Base-by-base conservation (phyloP, 2,329 filamentous ascomycete species). In the Lasiodiplodia citricola region DNA sequence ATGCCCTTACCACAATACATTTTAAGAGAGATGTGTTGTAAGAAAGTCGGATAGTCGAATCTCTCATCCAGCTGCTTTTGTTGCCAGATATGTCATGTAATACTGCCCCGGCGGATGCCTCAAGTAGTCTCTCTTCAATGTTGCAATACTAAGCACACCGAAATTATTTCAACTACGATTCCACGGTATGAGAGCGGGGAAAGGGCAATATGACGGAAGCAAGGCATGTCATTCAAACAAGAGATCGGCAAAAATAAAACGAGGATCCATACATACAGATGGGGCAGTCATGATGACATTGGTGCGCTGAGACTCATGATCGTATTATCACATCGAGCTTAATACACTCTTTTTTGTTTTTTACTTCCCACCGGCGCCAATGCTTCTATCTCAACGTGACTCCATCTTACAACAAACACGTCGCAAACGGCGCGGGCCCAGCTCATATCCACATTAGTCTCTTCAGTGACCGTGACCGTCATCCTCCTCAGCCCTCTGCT, bases 391-490 rank as follows among this genome's bases (percentile, higher is more conserved):
- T 47, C 44, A n/a, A 25, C 47, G 35, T 25, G 38, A 14, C 4
- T 23, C 41, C 63, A 56, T 56, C 63, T 31, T 47, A 66, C 63
- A 55, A n/a, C 58, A 50, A 41, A 58, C 16, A 47, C 25, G 18
- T 18, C 62, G 38, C 50, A 18, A 52, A 16, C 16, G 50, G 35
- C 51, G 1, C 31, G 31, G 28, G 13, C 63, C 38, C 52, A 37
- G 44, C 51, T 57, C 18, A 31, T 47, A 37, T 47, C 25, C 31
- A 16, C 16, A 21, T 21, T 28, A 47, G 21, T 31, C 38, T 16
- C 21, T 31, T 60, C 77, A 96, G 84, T 97, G 93, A 67, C 91
- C 93, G 82, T 96, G 93, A 68, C 93, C 94, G 76, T 96, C 92
- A 83, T 97, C 92, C 73, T 88, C 88, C 77, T 90, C 87, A 51